Evolutionary conservation across 108 stramenopile genomes (phyloP).

Genomic region (Mayamaea pseudoterrestris): DNA sequence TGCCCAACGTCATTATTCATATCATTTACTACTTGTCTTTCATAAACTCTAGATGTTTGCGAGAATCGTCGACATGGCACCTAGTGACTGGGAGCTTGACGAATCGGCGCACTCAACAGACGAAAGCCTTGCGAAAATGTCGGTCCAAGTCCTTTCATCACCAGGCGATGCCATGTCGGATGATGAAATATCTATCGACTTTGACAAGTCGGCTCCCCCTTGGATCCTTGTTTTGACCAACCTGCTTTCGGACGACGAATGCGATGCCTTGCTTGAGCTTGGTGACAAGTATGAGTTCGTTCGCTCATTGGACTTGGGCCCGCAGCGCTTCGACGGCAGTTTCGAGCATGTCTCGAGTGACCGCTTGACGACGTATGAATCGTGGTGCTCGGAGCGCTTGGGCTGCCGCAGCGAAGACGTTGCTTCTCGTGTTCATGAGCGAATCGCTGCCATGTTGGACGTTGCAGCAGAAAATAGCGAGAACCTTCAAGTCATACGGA

Average conservation of each 20-base stretch:
- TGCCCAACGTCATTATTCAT: too few relatives aligned
- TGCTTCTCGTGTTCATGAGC: conserved; percentile 21
- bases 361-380: conserved; percentile 7
- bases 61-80: conserved; percentile 53
- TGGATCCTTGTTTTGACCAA: conserved; percentile 71
- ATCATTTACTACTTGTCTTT: too few relatives aligned
- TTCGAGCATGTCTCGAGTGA: conserved; percentile 9
- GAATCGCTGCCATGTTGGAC: conserved; percentile 43
- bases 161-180: neutral
- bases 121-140: conserved; percentile 45
- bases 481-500: conserved; percentile 60
- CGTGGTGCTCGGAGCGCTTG: conserved; percentile 39
- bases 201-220: conserved; percentile 38
- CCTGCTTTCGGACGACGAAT: conserved; percentile 54
- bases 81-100: conserved; percentile 46
- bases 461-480: conserved; percentile 49
- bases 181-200: conserved; percentile 15
- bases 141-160: conserved; percentile 50
- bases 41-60: conserved; percentile 62
- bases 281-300: conserved; percentile 45
- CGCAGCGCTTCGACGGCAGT: conserved; percentile 21
- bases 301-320: conserved; percentile 56
- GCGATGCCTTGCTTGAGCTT: conserved; percentile 34
- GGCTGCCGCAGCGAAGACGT: conserved; percentile 37
- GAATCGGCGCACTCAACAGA: conserved; percentile 17